A percentile compares a stretch with the other conserved stretches of the same genome.
Evolutionary conservation across 768 basidiomycete genomes (phyloP).

Genomic region (Boletus sp.): DNA sequence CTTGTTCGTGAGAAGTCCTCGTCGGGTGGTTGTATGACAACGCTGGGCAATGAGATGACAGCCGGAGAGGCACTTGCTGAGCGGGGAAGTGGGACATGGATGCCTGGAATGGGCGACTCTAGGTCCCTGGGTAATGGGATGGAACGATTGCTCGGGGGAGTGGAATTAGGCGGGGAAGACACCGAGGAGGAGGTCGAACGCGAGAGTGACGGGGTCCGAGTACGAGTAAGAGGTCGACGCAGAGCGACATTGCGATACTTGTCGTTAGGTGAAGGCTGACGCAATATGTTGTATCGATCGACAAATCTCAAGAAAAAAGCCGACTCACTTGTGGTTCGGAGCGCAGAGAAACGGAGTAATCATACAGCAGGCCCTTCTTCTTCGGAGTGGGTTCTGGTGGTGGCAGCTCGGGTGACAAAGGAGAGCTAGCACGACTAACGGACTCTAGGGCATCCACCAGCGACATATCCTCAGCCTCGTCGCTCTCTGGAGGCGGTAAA

Average conservation of each 20-base stretch:
- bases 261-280: slow-evolving; percentile 60
- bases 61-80: slow-evolving; percentile 51
- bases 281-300: neutral
- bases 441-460: slow-evolving; percentile 56
- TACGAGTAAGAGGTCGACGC: slow-evolving; percentile 47
- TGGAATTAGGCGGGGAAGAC: slow-evolving; percentile 62
- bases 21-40: slow-evolving; percentile 20
- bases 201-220: slow-evolving; percentile 65
- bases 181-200: slow-evolving; percentile 50
- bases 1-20: slow-evolving; percentile 13
- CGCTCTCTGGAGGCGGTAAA: slow-evolving; percentile 45
- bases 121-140: slow-evolving; percentile 36
- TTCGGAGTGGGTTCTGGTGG: slow-evolving; percentile 42
- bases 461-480: slow-evolving; percentile 44
- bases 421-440: slow-evolving; percentile 53
- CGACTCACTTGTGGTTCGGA: slow-evolving; percentile 56
- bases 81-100: slow-evolving; percentile 49
- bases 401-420: slow-evolving; percentile 36
- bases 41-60: slow-evolving; percentile 27
- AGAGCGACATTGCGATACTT: slow-evolving; percentile 62
- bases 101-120: slow-evolving; percentile 47
- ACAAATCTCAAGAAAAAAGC: neutral
- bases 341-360: slow-evolving; percentile 57
- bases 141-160: slow-evolving; percentile 56
- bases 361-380: slow-evolving; percentile 45